phyloP scores from a whole-genome alignment of 164 flowering plant species.

The Umbilicus rupestris region DNA sequence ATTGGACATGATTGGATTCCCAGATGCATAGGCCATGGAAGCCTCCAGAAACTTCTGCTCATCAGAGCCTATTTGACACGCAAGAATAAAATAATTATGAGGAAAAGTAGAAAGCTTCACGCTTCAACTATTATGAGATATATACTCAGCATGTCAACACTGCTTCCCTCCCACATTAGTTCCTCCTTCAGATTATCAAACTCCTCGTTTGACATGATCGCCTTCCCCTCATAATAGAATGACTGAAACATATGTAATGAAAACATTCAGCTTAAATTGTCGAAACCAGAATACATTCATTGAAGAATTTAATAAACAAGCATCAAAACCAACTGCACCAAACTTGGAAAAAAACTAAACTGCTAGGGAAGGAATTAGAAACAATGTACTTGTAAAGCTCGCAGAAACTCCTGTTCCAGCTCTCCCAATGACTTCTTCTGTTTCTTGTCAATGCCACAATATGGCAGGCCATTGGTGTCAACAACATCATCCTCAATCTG shows the following conservation, averaged over 20 bases:
- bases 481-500: conserved; percentile 56
- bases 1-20: conserved; percentile 73
- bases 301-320: no score
- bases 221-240: conserved; percentile 90
- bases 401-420: conserved; percentile 92
- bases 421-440: conserved; percentile 77
- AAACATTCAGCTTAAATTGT: background rate
- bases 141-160: conserved; percentile 94
- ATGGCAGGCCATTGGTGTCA: conserved; percentile 65
- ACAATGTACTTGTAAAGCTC: conserved; percentile 67
- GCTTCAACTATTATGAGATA: background rate
- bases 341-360: no score
- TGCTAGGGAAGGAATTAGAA: background rate
- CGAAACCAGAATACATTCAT: no score
- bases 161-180: conserved; percentile 99
- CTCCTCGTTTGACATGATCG: conserved; percentile 95
- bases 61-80: conserved; percentile 48
- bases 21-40: conserved; percentile 87
- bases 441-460: conserved; percentile 74
- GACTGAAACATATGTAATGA: conserved; percentile 35
- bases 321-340: no score
- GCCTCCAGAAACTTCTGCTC: conserved; percentile 96
- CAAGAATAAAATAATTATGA: background rate
- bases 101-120: background rate
- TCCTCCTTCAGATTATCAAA: conserved; percentile 98